Conservation (phyloP, 2,329 filamentous ascomycete genomes). For the Dothideomycetidae sp. region DNA sequence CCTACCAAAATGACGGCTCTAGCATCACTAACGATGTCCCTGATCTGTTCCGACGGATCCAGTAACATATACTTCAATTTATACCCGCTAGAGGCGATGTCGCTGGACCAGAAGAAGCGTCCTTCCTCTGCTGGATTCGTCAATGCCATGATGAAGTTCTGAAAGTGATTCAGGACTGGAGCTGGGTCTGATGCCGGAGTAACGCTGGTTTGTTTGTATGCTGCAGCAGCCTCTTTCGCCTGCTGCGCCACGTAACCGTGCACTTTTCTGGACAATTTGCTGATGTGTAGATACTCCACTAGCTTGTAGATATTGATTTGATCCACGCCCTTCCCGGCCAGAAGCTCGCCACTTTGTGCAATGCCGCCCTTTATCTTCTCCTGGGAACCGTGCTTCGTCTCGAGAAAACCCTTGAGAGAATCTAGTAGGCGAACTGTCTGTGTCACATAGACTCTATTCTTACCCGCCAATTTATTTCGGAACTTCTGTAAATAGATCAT, state of each 20-base stretch:
- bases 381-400: slow-evolving; percentile 19
- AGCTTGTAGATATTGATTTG: slow-evolving; percentile 91
- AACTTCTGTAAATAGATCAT: slow-evolving; percentile 76
- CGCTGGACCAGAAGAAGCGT: slow-evolving; percentile 41
- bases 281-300: slow-evolving; percentile 74
- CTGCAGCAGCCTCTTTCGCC: slow-evolving; percentile 16
- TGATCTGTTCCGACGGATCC: slow-evolving; percentile 83
- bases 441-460: slow-evolving; percentile 81
- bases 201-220: slow-evolving; percentile 2
- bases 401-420: slow-evolving; percentile 58
- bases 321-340: slow-evolving; percentile 75
- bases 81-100: slow-evolving; percentile 32
- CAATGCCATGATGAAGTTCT: slow-evolving; percentile 59
- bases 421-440: slow-evolving; percentile 75
- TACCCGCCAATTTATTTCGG: slow-evolving; percentile 73
- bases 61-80: slow-evolving; percentile 73
- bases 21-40: slow-evolving; percentile 69
- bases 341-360: slow-evolving; percentile 55
- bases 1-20: slow-evolving; percentile 81
- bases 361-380: slow-evolving; percentile 44
- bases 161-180: slow-evolving; percentile 48
- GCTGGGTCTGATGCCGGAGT: slow-evolving; percentile 20
- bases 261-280: slow-evolving; percentile 85
- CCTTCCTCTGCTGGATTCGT: slow-evolving; percentile 69
- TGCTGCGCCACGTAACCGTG: slow-evolving; percentile 66